Conservation (phyloP, 2,329 filamentous ascomycete species). For the Alternaria brassicicola region DNA sequence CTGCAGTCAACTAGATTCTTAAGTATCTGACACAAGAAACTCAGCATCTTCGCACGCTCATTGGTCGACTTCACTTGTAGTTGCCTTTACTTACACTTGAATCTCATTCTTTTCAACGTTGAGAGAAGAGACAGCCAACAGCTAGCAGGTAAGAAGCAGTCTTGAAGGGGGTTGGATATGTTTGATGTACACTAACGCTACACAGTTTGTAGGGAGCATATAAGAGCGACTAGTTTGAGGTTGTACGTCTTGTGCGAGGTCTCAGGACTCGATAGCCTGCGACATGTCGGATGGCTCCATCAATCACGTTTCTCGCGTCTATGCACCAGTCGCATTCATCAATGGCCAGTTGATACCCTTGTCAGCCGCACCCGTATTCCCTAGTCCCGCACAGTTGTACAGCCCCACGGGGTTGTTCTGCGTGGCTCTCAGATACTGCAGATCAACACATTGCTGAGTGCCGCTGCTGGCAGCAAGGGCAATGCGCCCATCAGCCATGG, state of each 20-base stretch:
- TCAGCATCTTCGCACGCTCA: too few species aligned
- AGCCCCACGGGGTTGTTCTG: constrained; percentile 43
- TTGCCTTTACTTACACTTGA: not conserved
- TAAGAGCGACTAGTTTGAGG: not conserved
- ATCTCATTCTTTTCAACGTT: not conserved
- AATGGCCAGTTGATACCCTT: constrained; percentile 47
- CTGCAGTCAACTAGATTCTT: too few species aligned
- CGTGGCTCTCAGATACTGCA: constrained; percentile 40
- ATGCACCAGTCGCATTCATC: constrained; percentile 23
- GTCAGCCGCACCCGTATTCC: constrained; percentile 39
- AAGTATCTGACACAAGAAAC: too few species aligned
- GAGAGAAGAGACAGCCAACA: not conserved
- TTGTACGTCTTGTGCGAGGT: not conserved
- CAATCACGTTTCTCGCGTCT: not conserved
- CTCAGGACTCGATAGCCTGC: not conserved
- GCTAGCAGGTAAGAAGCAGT: not conserved
- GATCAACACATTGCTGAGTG: constrained; percentile 35
- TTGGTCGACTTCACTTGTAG: not conserved
- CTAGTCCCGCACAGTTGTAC: constrained; percentile 39
- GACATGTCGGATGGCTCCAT: not conserved
- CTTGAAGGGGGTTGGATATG: not conserved
- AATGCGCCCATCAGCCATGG: constrained; percentile 39
- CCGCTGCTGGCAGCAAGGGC: constrained; percentile 12
- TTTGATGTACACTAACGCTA: not conserved
- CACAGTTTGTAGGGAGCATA: not conserved